A percentile compares a stretch with the other conserved stretches of the same genome.
phyloP scores from a whole-genome alignment of 352 stramenopile species.

The Bremia lactucae region DNA sequence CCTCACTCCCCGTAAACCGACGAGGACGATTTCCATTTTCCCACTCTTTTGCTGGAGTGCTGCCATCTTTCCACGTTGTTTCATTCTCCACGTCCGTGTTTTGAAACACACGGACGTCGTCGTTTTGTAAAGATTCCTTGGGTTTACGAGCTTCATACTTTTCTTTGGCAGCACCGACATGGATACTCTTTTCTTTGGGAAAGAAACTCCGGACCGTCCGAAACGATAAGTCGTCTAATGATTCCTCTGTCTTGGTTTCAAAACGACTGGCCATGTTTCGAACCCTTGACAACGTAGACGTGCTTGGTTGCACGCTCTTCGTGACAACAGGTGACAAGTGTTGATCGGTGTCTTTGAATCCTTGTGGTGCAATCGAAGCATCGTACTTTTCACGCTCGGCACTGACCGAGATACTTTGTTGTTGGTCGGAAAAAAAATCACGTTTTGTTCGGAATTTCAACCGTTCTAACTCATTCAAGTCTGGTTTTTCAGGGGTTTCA shows the following conservation, averaged over 20 bases:
- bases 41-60: no score
- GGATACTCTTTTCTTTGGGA: slow-evolving; percentile 33
- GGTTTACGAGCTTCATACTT: slow-evolving; percentile 49
- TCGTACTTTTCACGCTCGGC: slow-evolving; percentile 31
- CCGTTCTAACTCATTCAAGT: slow-evolving; percentile 34
- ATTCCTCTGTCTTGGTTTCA: slow-evolving; percentile 35
- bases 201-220: slow-evolving; percentile 48
- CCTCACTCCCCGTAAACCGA: slow-evolving; percentile 8
- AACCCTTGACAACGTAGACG: slow-evolving; percentile 22
- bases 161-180: slow-evolving; percentile 33
- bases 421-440: slow-evolving; percentile 37
- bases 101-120: no score
- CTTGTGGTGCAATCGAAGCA: slow-evolving; percentile 9
- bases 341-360: slow-evolving; percentile 12
- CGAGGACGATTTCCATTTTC: no score
- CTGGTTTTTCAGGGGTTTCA: slow-evolving; percentile 32
- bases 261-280: slow-evolving; percentile 37
- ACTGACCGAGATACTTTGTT: slow-evolving; percentile 25
- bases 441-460: slow-evolving; percentile 47
- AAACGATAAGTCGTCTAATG: slow-evolving; percentile 35
- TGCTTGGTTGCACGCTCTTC: slow-evolving; percentile 9
- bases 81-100: slow-evolving; percentile 19
- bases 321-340: slow-evolving; percentile 10
- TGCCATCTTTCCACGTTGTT: no score
- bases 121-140: no score